Conservation (phyloP, 495 filamentous ascomycete genomes). For the Xylaria telfairii region DNA sequence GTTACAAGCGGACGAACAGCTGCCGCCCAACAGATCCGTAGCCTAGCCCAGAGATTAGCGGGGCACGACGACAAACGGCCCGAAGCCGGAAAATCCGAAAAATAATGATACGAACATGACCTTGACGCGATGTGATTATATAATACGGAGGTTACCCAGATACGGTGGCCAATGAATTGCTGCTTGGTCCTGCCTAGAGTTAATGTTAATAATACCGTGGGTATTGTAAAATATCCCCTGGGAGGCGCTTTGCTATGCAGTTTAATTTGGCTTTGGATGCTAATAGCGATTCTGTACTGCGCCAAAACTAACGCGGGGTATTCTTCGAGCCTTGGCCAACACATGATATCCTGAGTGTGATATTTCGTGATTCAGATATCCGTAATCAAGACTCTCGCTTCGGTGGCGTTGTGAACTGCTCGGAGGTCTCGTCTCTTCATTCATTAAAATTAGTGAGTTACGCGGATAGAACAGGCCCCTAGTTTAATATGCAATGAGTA, state of each 20-base stretch:
- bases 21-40: conserved; percentile 16
- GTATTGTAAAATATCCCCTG: neutral
- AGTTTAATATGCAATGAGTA: no score
- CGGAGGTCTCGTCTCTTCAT: neutral
- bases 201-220: conserved; percentile 20
- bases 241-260: neutral
- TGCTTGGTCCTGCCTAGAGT: neutral
- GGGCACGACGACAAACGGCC: neutral
- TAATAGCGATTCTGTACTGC: neutral
- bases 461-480: no score
- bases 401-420: no score
- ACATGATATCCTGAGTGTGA: no score
- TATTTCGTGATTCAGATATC: no score
- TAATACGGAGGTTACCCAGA: neutral
- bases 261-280: neutral
- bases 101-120: neutral
- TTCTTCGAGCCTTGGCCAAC: no score
- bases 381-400: no score
- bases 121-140: conserved; percentile 4
- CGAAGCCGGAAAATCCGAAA: neutral
- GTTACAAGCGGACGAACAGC: neutral
- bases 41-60: conserved; percentile 13
- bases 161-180: neutral
- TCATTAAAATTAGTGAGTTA: neutral
- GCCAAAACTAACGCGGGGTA: neutral